Evolutionary conservation across 148 eudicot species (phyloP).

Genomic region (Nyssa sinensis): DNA sequence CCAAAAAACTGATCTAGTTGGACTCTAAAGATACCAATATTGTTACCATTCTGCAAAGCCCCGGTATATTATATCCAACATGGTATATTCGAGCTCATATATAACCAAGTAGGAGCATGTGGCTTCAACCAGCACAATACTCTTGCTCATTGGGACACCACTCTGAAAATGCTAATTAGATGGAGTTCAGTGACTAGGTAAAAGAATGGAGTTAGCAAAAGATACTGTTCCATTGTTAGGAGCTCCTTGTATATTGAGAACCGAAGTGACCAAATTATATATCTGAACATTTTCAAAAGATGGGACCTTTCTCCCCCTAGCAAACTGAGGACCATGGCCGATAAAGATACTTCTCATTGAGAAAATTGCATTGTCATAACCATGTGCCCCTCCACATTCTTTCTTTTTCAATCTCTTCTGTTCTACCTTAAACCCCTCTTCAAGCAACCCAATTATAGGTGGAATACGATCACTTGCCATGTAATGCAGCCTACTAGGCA

Average conservation of each 20-base stretch:
- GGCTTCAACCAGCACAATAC: background rate
- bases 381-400: constrained; percentile 97
- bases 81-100: background rate
- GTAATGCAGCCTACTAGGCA: constrained; percentile 81
- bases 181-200: constrained; percentile 37
- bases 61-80: background rate
- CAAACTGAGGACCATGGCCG: constrained; percentile 76
- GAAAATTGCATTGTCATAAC: constrained; percentile 79
- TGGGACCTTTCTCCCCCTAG: constrained; percentile 62
- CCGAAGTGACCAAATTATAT: constrained; percentile 70
- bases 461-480: constrained; percentile 64
- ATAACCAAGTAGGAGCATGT: background rate
- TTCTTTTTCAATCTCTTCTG: constrained; percentile 40
- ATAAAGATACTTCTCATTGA: constrained; percentile 93
- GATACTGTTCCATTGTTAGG: constrained; percentile 65
- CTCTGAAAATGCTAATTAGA: background rate
- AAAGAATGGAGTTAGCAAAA: constrained; percentile 55
- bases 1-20: background rate
- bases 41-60: constrained; percentile 1
- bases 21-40: background rate
- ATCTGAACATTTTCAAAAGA: constrained; percentile 88
- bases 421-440: constrained; percentile 82
- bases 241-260: constrained; percentile 67
- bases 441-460: constrained; percentile 70
- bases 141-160: background rate